Conservation (phyloP, 371 early-diverging fungal species). For the Mortierella sp. region DNA sequence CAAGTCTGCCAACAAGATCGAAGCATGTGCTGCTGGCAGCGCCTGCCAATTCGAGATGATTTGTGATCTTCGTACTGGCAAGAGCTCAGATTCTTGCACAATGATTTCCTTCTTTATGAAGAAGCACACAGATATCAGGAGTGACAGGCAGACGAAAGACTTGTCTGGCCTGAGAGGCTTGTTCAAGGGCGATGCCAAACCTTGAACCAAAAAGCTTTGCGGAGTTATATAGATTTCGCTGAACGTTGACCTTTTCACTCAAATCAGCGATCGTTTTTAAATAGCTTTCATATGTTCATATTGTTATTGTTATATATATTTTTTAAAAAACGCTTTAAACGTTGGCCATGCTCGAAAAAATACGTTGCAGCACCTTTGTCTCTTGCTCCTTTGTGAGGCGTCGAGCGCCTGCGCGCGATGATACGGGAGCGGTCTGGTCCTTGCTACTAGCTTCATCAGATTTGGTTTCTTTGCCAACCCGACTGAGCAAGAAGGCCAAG, state of each 20-base stretch:
- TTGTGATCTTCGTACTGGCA: slow-evolving; percentile 67
- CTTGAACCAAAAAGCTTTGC: slow-evolving; percentile 41
- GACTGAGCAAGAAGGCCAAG: slow-evolving; percentile 40
- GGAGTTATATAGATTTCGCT: too few species aligned
- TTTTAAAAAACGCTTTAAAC: not conserved
- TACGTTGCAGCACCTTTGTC: slow-evolving; percentile 32
- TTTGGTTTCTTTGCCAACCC: slow-evolving; percentile 10
- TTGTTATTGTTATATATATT: not conserved
- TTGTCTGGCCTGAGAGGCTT: not conserved
- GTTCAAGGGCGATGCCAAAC: slow-evolving; percentile 16
- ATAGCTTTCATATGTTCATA: not conserved
- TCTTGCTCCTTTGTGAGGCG: slow-evolving; percentile 37
- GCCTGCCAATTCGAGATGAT: slow-evolving; percentile 59
- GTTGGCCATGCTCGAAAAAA: slow-evolving; percentile 34
- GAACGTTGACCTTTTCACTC: too few species aligned
- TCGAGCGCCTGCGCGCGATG: slow-evolving; percentile 13
- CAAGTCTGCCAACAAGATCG: slow-evolving; percentile 58
- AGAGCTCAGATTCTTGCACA: slow-evolving; percentile 50
- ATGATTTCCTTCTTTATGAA: not conserved
- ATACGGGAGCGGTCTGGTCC: not conserved
- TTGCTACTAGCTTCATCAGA: not conserved
- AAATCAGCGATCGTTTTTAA: too few species aligned
- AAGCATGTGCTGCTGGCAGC: slow-evolving; percentile 55
- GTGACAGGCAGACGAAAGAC: not conserved
- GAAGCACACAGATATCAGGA: not conserved